These are phyloP conservation scores for Aureobasidium sp. DNA, from an alignment of 2,329 filamentous ascomycete genomes.

Conservation along the genomic window DNA sequence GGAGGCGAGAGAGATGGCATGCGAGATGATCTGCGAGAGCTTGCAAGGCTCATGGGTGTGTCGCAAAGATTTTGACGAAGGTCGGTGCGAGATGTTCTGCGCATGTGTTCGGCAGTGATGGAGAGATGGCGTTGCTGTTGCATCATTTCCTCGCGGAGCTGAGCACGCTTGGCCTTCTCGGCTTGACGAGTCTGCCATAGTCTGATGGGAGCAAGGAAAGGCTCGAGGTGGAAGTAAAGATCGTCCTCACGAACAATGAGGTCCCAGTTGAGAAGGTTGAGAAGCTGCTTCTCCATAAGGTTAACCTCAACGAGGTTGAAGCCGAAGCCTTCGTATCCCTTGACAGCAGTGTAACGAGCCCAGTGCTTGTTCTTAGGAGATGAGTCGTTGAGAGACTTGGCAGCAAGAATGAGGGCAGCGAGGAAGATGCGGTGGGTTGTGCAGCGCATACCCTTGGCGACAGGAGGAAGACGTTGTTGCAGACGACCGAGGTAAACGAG, in stretches of 20 bases:
- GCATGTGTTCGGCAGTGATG: conserved; percentile 32
- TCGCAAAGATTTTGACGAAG: conserved; percentile 29
- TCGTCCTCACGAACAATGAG: conserved; percentile 77
- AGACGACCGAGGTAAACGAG: conserved; percentile 87
- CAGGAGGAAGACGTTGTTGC: conserved; percentile 75
- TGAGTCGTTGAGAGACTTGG: conserved; percentile 97
- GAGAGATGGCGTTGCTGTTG: conserved; percentile 27
- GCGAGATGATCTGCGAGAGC: conserved; percentile 28
- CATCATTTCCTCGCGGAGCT: conserved; percentile 34
- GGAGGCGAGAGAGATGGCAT: conserved; percentile 43
- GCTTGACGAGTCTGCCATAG: conserved; percentile 45
- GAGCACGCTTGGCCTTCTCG: conserved; percentile 42
- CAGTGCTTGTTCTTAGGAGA: conserved; percentile 99
- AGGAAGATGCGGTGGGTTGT: conserved; percentile 98
- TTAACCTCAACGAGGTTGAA: conserved; percentile 96
- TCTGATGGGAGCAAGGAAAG: conserved; percentile 81
- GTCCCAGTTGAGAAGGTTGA: conserved; percentile 92
- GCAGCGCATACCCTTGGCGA: conserved; percentile 92
- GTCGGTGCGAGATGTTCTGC: conserved; percentile 23
- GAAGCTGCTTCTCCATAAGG: conserved; percentile 97
- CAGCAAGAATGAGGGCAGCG: conserved; percentile 72
- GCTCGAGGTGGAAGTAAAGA: conserved; percentile 77
- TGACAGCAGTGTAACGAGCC: conserved; percentile 82
- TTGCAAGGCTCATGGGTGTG: conserved; percentile 25
- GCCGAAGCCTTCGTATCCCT: conserved; percentile 66